Base-by-base conservation (phyloP, 805 yeast species). In the Wickerhamiella bombiphila region DNA sequence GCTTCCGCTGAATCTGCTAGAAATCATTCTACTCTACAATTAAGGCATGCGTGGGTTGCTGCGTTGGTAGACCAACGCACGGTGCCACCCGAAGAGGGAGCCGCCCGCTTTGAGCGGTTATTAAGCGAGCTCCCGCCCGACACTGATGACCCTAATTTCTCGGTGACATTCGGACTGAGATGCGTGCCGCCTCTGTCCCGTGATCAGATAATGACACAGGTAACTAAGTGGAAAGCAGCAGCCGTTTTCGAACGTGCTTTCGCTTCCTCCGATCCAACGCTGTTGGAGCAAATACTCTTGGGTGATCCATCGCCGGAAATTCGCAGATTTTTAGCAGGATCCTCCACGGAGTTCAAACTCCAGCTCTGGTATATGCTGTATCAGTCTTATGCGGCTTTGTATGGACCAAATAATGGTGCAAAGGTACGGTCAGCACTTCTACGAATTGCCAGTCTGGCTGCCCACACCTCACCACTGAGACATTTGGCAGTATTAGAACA, bases 281-380 rank as follows among this genome's bases (percentile, higher is more conserved):
- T 56, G 5, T 42, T 58, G 17, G 60, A 58, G 37, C 50, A 58
- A 2, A 57, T 57, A 45, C 48, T 58, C n/a, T 55, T 57, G 52
- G 58, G 59, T 3, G 52, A 48, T 6, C 58, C 11, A 39, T 38
- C 51, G 1, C 45, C 50, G 13, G 74, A 85, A 5, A 74, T 83
- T 54, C 61, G 66, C 17, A 55, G 61, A 9, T 82, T 88, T 50
- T 61, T 91, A 13, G 57, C 63, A 2, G 63, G 61, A 9, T 73
- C 93, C 0, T 72, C 91, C 0, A 60, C 78, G 17, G 76, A 72
- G 17, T 66, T 83, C 52, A 71, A 70, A 39, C 58, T 85, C 28
- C 75, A 76, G 38, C 57, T 91, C 2, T 86, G 96, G 93, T 72
- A 70, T 22, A 65, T 78, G 18, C 59, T 86, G 14, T 65, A 82